These are phyloP conservation scores for Suhomyces sp. DNA, from an alignment of 805 yeast genomes.

Conservation along the genomic window DNA sequence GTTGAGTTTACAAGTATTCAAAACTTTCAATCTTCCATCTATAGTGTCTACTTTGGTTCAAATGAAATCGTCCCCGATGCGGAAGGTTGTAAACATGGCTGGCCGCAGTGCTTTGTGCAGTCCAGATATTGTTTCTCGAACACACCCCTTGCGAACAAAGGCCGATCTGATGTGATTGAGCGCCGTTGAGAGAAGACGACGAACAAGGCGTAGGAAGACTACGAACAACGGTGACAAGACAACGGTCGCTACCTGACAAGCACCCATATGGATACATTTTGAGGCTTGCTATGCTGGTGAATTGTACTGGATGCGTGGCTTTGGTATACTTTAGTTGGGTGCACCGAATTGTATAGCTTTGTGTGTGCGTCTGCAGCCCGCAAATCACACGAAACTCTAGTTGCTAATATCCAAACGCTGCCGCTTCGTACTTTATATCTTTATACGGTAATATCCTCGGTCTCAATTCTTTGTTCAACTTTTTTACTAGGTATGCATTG, in stretches of 20 bases:
- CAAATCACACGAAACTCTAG: background rate
- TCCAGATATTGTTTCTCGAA: background rate
- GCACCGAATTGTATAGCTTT: background rate
- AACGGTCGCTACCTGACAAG: background rate
- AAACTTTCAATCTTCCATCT: background rate
- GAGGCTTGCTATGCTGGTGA: background rate
- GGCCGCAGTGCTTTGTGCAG: background rate
- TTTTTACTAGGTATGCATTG: background rate
- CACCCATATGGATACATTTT: too few relatives aligned
- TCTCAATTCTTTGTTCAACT: background rate
- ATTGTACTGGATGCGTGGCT: background rate
- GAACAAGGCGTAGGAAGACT: background rate
- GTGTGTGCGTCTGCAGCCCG: background rate
- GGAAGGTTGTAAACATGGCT: slow-evolving; percentile 1
- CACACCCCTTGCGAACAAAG: background rate
- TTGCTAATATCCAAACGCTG: background rate
- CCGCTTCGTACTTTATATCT: background rate
- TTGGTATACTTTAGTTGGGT: background rate
- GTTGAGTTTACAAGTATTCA: background rate
- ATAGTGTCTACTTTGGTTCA: background rate
- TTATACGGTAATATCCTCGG: background rate
- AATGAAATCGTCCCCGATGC: background rate
- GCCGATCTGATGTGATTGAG: background rate
- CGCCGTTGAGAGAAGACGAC: background rate
- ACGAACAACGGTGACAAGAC: too few relatives aligned